These are phyloP conservation scores for Hygrophorus russula DNA, from an alignment of 768 basidiomycete genomes.

Conservation along the genomic window DNA sequence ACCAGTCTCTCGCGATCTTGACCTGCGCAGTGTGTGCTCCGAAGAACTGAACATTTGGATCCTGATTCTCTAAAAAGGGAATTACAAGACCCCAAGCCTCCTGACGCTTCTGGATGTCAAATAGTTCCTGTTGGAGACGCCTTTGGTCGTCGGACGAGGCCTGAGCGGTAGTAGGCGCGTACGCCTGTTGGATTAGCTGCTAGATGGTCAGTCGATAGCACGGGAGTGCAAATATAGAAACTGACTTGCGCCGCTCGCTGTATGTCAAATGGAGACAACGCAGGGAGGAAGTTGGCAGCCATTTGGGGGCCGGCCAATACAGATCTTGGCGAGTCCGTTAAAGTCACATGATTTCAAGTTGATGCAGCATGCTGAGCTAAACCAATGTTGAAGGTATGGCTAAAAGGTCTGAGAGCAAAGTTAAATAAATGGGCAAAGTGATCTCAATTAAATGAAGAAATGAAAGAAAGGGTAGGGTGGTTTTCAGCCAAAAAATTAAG, in stretches of 20 bases:
- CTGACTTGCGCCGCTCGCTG: constrained; percentile 48
- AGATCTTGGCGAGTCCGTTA: too few relatives aligned
- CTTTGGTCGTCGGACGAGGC: constrained; percentile 50
- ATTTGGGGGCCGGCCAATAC: neutral
- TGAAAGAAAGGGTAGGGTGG: neutral
- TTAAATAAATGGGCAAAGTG: too few relatives aligned
- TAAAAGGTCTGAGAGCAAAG: too few relatives aligned
- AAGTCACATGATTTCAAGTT: too few relatives aligned
- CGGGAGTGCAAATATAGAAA: constrained; percentile 7
- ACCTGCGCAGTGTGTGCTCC: constrained; percentile 91
- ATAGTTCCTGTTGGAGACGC: constrained; percentile 58
- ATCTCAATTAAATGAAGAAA: too few relatives aligned
- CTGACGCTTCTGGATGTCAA: constrained; percentile 62
- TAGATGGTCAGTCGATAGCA: constrained; percentile 7
- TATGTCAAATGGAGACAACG: constrained; percentile 39
- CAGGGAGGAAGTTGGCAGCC: constrained; percentile 34
- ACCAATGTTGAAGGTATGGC: too few relatives aligned
- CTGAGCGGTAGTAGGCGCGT: constrained; percentile 35
- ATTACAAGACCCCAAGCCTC: constrained; percentile 82
- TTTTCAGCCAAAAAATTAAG: neutral
- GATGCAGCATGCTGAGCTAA: too few relatives aligned
- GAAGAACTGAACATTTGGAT: constrained; percentile 87
- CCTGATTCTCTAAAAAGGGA: constrained; percentile 58
- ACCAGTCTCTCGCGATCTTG: constrained; percentile 93
- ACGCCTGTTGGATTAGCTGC: constrained; percentile 65